A percentile compares a stretch with the other conserved stretches of the same genome.
Conservation (phyloP, 1,284 basidiomycete genomes). For the Sparassis latifolia region DNA sequence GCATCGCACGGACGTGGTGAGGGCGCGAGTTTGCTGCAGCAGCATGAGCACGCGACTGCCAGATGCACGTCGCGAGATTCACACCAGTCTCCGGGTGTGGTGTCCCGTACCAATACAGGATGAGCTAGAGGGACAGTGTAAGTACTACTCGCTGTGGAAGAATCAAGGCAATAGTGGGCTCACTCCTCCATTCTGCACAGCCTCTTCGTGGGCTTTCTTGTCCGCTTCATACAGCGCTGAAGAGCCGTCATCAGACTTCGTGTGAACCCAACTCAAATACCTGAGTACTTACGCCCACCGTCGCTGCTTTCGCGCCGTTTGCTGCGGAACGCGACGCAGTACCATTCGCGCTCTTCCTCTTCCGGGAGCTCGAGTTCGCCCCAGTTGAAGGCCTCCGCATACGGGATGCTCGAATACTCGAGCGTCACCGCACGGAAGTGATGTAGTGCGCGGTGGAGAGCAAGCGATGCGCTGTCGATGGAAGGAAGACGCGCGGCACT, state of each 20-base stretch:
- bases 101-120: conserved; percentile 89
- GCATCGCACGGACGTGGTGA: conserved; percentile 78
- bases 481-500: conserved; percentile 75
- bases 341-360: conserved; percentile 80
- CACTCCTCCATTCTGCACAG: conserved; percentile 79
- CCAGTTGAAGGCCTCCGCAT: conserved; percentile 85
- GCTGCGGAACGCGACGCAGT: conserved; percentile 85
- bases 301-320: conserved; percentile 67
- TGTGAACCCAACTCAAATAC: not conserved
- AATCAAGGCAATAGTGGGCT: conserved; percentile 15
- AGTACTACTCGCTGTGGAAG: not conserved
- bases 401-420: conserved; percentile 60
- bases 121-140: conserved; percentile 38
- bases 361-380: conserved; percentile 56
- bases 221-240: conserved; percentile 83
- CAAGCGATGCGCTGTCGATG: conserved; percentile 79
- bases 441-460: conserved; percentile 81
- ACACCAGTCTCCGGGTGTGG: conserved; percentile 68
- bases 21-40: conserved; percentile 74
- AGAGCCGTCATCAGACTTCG: not conserved
- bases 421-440: conserved; percentile 57
- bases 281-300: conserved; percentile 46
- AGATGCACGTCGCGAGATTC: conserved; percentile 93
- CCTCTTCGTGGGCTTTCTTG: conserved; percentile 83
- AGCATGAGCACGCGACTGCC: conserved; percentile 83